Evolutionary conservation across 805 yeast species (phyloP).

Genomic region (Saccharomyces mikatae): DNA sequence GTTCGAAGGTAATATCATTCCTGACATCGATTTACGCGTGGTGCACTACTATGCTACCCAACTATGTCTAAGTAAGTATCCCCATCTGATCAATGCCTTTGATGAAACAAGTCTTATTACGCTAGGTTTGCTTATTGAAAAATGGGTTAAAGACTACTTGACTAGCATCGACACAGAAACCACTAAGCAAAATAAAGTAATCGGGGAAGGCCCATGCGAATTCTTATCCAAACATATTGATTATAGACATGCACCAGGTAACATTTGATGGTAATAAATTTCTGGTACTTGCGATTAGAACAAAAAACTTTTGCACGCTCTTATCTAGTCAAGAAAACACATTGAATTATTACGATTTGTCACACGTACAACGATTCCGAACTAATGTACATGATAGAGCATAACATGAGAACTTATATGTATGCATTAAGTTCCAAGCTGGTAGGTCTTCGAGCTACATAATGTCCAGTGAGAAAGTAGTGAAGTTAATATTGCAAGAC

Average conservation of each 20-base stretch:
- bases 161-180: constrained; percentile 3
- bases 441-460: background rate
- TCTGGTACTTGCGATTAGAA: background rate
- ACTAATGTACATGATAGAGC: background rate
- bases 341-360: background rate
- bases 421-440: background rate
- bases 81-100: constrained; percentile 21
- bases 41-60: constrained; percentile 33
- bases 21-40: constrained; percentile 28
- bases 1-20: constrained; percentile 23
- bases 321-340: background rate
- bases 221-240: constrained; percentile 18
- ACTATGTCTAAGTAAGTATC: constrained; percentile 23
- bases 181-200: background rate
- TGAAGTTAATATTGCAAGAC: background rate
- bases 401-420: background rate
- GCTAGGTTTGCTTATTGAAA: constrained; percentile 32
- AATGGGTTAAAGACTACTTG: constrained; percentile 31
- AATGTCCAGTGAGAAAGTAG: background rate
- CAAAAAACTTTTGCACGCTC: background rate
- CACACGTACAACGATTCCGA: background rate
- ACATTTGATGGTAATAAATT: constrained; percentile 12
- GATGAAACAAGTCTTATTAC: constrained; percentile 34
- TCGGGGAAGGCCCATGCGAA: constrained; percentile 16
- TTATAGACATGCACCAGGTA: constrained; percentile 22